Evolutionary conservation across 768 basidiomycete species (phyloP), one percentile per base, ranked within the genome.

Genomic region (Kwoniella newhampshirensis): DNA sequence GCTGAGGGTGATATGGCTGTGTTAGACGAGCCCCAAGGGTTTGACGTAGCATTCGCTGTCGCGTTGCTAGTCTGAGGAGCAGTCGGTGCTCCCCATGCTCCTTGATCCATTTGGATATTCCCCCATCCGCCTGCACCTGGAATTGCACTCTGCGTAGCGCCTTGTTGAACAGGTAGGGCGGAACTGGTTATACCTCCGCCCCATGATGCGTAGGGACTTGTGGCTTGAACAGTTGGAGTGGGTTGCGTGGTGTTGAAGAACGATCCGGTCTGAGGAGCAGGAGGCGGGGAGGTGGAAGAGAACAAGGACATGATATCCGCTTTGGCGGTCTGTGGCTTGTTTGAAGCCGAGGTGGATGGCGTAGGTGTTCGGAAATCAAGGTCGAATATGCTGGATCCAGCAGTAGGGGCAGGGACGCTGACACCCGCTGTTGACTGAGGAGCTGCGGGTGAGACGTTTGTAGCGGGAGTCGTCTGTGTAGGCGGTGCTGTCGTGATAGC

Each of bases 291-390:
- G 23, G 60, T 43, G 11, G 67, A 58, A n/a, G 67, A 55, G 60
- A 74, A 76, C 12, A 76, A 55, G 5, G 73, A 73, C 66, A 76
- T 69, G 61, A 76, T 76, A 41, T 76, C 75, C 4, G 67, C 63
- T 50, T 73, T 74, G 47, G 61, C 64, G 1, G 63, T 66, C 37
- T 70, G 67, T 9, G 68, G 65, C 23, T 64, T 67, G 12, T 12
- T n/a, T 5, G 36, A 11, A 17, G 9, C 17, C 6, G 64, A 37
- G 9, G 56, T 18, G 4, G 60, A 49, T 12, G 65, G 60, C 0
- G 69, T 56, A 12, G 73, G 71, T 18, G 75, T 60, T 25, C 64
- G 57, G 67, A 76, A 76, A 54, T 76, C 75, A 9, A 76, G 67
- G 40, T 76, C 75, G 51, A 76, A 76, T 35, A 76, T 59, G 42